Base-by-base conservation (phyloP, 495 filamentous ascomycete species). In the Penicillium ucsense region DNA sequence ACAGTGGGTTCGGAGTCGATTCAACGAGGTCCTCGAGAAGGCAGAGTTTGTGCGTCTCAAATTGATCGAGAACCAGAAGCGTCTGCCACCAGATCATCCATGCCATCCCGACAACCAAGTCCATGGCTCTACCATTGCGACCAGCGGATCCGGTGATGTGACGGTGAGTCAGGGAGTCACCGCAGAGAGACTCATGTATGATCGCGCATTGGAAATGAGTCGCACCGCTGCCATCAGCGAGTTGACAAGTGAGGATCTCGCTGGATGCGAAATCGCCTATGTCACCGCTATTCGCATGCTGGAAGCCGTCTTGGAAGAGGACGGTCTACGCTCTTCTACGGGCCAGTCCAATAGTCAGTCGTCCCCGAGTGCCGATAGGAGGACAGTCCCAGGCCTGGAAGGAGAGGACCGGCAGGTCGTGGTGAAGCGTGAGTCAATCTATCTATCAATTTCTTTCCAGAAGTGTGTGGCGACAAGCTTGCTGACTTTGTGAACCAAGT, bases 171-270 rank as follows among this genome's bases (percentile, higher is more conserved):
- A 75, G 0, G 91, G 91, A 5, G 80, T 96, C 36, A 95, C 89
- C 20, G 92, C 92, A 0, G 92, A 96, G 67, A 94, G 88, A 65
- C 67, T 98, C 41, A 98, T 98, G 94, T 98, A 95, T 55, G 94
- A 98, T 52, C 87, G 92, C 9, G 92, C 92, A 3, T 66, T 95
- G 27, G 92, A 98, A 63, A 95, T 98, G 92, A 95, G 88, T 54
- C 82, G 89, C 35, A 78, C 86, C 3, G 89, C 92, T 5, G 92
- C 92, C 3, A 91, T 97, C 59, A 95, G 90, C 55, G 92, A 98
- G 67, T 83, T 97, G 44, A 87, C 91, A 6, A 85, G 87, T 42
- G 86, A 94, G 47, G 90, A 98, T 71, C 74, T 98, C 2, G 65
- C 69, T 2, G 91, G 88, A 12, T 95, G 91, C 49, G 91, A 97